Conservation (phyloP, 192 early-diverging fungal species). For the Borealophlyctis nickersoniae region DNA sequence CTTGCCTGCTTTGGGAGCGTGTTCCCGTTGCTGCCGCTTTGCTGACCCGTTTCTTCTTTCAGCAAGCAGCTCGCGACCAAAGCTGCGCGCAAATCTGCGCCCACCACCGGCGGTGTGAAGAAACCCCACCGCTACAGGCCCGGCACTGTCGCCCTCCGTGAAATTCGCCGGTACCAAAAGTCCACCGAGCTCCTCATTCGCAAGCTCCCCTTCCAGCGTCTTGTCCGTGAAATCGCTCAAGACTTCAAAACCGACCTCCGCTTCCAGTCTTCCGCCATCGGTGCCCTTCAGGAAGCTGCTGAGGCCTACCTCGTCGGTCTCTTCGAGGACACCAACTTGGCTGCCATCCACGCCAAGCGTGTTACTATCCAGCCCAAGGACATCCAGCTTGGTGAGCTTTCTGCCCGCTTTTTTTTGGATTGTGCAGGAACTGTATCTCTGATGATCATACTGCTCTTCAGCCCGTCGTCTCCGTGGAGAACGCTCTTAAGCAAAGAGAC, state of each 20-base stretch:
- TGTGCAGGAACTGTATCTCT: too few relatives aligned
- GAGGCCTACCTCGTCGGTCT: conserved; percentile 79
- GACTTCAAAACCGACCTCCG: conserved; percentile 99
- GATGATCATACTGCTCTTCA: too few relatives aligned
- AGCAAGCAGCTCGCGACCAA: conserved; percentile 91
- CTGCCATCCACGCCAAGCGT: conserved; percentile 99
- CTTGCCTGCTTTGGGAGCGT: too few relatives aligned
- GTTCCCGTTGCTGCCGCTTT: too few relatives aligned
- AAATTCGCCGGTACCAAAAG: conserved; percentile 90
- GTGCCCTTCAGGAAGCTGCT: conserved; percentile 97
- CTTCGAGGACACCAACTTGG: conserved; percentile 87
- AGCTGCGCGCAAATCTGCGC: conserved; percentile 96
- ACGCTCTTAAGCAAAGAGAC: too few relatives aligned
- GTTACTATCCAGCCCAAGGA: conserved; percentile 99
- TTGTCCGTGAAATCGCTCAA: conserved; percentile 99
- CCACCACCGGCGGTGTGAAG: conserved; percentile 92
- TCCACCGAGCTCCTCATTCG: conserved; percentile 77
- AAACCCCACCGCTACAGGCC: conserved; percentile 89
- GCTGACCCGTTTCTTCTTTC: too few relatives aligned
- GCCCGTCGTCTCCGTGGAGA: too few relatives aligned
- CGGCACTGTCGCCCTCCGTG: conserved; percentile 78
- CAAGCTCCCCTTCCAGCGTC: conserved; percentile 85
- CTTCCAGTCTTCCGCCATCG: conserved; percentile 98
- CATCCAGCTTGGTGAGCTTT: conserved; percentile 97
- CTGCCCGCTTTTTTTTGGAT: too few relatives aligned